Conservation (phyloP, 768 basidiomycete genomes). For the Fistulinella prunicolor region DNA sequence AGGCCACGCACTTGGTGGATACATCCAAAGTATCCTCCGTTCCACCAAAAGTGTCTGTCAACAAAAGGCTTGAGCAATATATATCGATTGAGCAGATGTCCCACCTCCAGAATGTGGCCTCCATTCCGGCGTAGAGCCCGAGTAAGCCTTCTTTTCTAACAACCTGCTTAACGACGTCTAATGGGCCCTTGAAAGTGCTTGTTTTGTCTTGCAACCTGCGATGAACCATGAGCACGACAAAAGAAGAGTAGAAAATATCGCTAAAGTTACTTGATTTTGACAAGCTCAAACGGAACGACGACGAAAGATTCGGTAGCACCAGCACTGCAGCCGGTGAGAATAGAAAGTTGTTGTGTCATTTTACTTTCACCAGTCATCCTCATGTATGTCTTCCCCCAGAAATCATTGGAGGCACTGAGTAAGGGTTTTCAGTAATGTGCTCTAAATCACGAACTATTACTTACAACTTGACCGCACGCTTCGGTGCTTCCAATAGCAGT, state of each 20-base stretch:
- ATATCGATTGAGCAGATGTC: neutral
- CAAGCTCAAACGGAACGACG: constrained; percentile 95
- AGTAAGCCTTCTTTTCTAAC: constrained; percentile 75
- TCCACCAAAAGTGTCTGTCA: constrained; percentile 79
- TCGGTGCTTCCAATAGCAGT: constrained; percentile 92
- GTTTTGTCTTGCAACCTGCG: constrained; percentile 86
- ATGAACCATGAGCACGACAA: neutral
- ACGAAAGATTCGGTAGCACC: constrained; percentile 96
- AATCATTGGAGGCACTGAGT: constrained; percentile 82
- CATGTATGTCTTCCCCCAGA: constrained; percentile 87
- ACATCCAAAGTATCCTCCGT: constrained; percentile 93
- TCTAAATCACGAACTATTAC: constrained; percentile 21
- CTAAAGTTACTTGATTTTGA: constrained; percentile 77
- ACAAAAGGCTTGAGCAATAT: neutral
- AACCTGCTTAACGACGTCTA: constrained; percentile 84
- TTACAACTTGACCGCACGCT: constrained; percentile 95
- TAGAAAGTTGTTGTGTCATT: constrained; percentile 87
- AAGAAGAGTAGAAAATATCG: neutral
- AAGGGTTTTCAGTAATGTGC: neutral
- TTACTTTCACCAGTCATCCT: constrained; percentile 62
- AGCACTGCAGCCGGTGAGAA: constrained; percentile 88
- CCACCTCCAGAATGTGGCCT: constrained; percentile 95
- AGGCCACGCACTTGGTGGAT: constrained; percentile 82
- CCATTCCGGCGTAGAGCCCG: constrained; percentile 93
- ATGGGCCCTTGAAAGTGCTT: constrained; percentile 85